phyloP scores from a whole-genome alignment of 805 yeast genomes.

The Candida anglica region DNA sequence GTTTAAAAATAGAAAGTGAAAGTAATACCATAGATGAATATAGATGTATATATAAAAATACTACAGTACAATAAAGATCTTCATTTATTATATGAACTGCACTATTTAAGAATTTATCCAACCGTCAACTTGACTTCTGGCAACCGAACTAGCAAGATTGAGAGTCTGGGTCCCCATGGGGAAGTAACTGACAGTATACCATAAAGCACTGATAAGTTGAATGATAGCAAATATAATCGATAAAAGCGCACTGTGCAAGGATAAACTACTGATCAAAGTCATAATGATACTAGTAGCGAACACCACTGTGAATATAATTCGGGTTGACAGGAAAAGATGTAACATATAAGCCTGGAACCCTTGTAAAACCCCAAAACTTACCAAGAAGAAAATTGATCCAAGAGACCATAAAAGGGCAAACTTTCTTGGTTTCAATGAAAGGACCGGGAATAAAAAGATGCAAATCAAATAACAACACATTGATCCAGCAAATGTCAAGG shows the following conservation, averaged over 20 bases:
- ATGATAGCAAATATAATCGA: slow-evolving; percentile 38
- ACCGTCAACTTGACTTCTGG: slow-evolving; percentile 39
- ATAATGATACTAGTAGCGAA: slow-evolving; percentile 36
- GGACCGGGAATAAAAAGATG: slow-evolving; percentile 39
- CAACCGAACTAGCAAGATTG: slow-evolving; percentile 38
- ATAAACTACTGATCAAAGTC: slow-evolving; percentile 34
- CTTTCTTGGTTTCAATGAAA: slow-evolving; percentile 39
- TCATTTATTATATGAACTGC: neutral
- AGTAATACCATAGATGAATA: neutral
- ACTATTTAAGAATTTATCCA: slow-evolving; percentile 40
- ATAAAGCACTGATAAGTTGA: slow-evolving; percentile 37
- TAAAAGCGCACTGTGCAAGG: slow-evolving; percentile 32
- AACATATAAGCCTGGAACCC: slow-evolving; percentile 37
- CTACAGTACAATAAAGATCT: slow-evolving; percentile 8
- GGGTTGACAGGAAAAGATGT: slow-evolving; percentile 39
- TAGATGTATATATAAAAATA: neutral
- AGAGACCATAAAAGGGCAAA: slow-evolving; percentile 46
- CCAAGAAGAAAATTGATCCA: slow-evolving; percentile 42
- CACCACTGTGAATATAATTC: slow-evolving; percentile 34
- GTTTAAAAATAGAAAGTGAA: too few species aligned
- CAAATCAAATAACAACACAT: slow-evolving; percentile 39
- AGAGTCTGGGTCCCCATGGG: slow-evolving; percentile 45
- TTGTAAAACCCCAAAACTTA: slow-evolving; percentile 44
- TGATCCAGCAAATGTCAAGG: slow-evolving; percentile 40
- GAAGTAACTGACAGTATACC: slow-evolving; percentile 46